Evolutionary conservation across 257 asterid genomes (phyloP).

Genomic region (Rauvolfia tetraphylla): DNA sequence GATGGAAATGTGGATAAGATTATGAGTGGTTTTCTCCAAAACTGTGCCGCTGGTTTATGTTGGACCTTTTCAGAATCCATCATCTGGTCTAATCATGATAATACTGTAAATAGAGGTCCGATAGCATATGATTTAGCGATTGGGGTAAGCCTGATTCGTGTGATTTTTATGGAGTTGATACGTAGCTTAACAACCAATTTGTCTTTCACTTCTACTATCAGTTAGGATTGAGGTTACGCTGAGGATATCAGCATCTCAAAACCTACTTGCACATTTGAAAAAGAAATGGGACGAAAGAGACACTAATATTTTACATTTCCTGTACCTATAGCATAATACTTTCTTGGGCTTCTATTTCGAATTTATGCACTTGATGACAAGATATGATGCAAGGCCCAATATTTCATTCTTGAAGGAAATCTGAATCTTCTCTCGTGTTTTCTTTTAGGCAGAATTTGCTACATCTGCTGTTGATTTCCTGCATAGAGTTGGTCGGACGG

Average conservation of each 20-base stretch:
- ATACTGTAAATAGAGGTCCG: neutral
- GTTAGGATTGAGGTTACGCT: neutral
- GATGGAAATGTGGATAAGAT: neutral
- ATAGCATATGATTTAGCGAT: neutral
- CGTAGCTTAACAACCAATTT: neutral
- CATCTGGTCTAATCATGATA: neutral
- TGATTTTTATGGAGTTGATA: neutral
- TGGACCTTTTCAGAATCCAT: neutral
- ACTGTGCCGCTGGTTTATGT: neutral
- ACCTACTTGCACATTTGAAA: neutral
- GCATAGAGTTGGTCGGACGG: slow-evolving; percentile 98
- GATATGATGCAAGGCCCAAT: neutral
- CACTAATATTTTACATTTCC: neutral
- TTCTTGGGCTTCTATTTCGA: neutral
- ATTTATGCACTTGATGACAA: neutral
- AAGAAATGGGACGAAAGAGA: neutral
- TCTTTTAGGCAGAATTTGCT: slow-evolving; percentile 84
- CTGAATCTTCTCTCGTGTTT: neutral
- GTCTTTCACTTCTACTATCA: neutral
- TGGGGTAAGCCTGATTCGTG: neutral
- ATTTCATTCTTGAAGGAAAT: neutral
- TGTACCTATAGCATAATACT: neutral
- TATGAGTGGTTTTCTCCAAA: neutral
- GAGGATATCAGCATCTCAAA: neutral
- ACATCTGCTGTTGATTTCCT: slow-evolving; percentile 87